Percentiles rank a stretch among this genome's conserved stretches.
Conservation (phyloP, 2,329 filamentous ascomycete species). For the Pseudocercospora cruenta region DNA sequence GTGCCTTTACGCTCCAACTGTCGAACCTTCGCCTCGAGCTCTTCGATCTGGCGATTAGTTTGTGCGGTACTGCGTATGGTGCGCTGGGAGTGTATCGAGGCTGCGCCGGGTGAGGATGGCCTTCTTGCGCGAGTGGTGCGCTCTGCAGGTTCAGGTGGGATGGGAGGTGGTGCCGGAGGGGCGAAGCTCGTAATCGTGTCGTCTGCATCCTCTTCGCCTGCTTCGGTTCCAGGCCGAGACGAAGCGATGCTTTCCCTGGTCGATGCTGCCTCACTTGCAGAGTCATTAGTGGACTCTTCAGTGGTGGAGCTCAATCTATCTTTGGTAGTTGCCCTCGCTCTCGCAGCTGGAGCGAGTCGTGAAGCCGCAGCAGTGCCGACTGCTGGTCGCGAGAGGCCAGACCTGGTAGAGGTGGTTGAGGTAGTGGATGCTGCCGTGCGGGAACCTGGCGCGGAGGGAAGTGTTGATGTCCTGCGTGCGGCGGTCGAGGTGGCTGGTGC, state of each 20-base stretch:
- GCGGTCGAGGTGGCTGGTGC: conserved; percentile 43
- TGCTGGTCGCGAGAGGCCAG: conserved; percentile 22
- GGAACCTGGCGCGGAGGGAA: conserved; percentile 38
- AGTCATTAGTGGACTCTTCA: conserved; percentile 30
- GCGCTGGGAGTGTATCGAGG: conserved; percentile 37
- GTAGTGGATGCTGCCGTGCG: conserved; percentile 15
- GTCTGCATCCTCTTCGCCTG: conserved; percentile 28
- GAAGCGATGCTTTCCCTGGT: conserved; percentile 26
- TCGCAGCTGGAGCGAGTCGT: conserved; percentile 18
- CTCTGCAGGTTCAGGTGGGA: conserved; percentile 29
- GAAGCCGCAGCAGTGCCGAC: conserved; percentile 20
- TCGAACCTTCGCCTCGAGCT: conserved; percentile 83
- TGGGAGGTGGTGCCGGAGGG: conserved; percentile 35
- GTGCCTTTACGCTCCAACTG: conserved; percentile 83
- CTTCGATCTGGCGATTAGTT: conserved; percentile 73
- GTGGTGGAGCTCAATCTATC: conserved; percentile 28
- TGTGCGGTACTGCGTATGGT: conserved; percentile 53
- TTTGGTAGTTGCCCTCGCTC: conserved; percentile 18
- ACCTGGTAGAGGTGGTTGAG: conserved; percentile 19
- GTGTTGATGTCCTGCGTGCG: conserved; percentile 36
- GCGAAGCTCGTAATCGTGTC: conserved; percentile 36
- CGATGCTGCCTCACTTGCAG: conserved; percentile 31
- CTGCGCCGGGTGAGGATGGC: conserved; percentile 38
- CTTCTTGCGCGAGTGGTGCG: conserved; percentile 33
- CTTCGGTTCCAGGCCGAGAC: conserved; percentile 26